These are phyloP conservation scores for Eutrema yunnanense DNA, from an alignment of 345 rosid genomes.

Conservation along the genomic window DNA sequence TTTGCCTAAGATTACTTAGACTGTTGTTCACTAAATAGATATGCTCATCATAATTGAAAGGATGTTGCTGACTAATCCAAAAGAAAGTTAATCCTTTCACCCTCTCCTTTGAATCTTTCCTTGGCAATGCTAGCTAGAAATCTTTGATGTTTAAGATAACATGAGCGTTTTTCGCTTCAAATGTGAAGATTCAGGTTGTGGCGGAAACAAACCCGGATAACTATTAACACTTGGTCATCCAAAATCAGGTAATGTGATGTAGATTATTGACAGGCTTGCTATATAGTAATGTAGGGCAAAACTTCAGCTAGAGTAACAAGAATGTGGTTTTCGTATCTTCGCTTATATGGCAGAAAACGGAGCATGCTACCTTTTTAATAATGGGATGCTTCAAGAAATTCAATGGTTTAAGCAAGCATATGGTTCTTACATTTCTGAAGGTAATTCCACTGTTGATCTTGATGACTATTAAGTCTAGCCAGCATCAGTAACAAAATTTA, in stretches of 20 bases:
- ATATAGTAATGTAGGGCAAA: background rate
- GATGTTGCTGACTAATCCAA: background rate
- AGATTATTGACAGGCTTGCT: background rate
- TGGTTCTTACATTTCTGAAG: slow-evolving; percentile 76
- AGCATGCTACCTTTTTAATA: slow-evolving; percentile 48
- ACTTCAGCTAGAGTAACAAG: background rate
- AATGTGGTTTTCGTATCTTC: background rate
- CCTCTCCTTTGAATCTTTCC: background rate
- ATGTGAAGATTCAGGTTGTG: background rate
- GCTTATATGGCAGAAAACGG: slow-evolving; percentile 38
- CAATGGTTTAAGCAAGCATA: slow-evolving; percentile 80
- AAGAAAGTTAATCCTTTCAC: background rate
- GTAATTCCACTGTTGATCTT: slow-evolving; percentile 25
- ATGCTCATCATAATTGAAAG: background rate
- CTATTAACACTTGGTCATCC: slow-evolving; percentile 71
- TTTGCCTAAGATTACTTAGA: background rate
- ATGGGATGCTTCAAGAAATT: slow-evolving; percentile 66
- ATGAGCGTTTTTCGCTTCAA: background rate
- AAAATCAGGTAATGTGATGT: slow-evolving; percentile 54
- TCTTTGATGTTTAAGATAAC: background rate
- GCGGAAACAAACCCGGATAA: slow-evolving; percentile 29
- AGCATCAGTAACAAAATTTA: no score
- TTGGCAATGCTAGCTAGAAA: background rate
- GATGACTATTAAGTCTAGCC: background rate
- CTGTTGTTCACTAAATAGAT: background rate